Conservation (phyloP, 164 flowering plant species). For the Stephania cephalantha region DNA sequence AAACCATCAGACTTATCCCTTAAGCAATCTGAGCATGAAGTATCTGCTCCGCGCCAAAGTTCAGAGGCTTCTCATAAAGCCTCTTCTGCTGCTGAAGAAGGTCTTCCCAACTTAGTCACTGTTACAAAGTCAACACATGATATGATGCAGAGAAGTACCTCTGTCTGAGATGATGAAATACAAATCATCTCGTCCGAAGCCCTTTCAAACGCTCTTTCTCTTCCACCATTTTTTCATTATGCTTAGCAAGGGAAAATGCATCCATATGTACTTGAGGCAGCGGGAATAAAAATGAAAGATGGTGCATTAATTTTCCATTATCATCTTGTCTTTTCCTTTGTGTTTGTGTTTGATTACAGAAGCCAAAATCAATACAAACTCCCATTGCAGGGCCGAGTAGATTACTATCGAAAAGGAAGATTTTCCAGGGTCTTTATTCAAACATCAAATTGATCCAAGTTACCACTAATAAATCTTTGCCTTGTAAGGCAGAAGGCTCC, state of each 20-base stretch:
- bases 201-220: no score
- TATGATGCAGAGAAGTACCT: conserved; percentile 3
- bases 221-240: no score
- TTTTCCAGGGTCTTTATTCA: background rate
- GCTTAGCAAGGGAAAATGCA: no score
- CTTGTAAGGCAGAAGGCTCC: no score
- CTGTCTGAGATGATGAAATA: background rate
- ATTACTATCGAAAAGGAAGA: background rate
- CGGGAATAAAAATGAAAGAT: background rate
- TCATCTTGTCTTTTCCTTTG: no score
- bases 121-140: background rate
- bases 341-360: background rate
- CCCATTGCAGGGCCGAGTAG: background rate
- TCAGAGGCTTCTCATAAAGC: conserved; percentile 8
- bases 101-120: background rate
- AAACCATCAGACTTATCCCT: conserved; percentile 4
- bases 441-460: background rate
- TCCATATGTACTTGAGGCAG: no score
- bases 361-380: background rate
- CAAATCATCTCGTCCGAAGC: background rate
- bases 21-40: conserved; percentile 5
- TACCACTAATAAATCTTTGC: background rate
- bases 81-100: conserved; percentile 1
- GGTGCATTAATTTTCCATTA: background rate
- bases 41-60: background rate